phyloP scores from a whole-genome alignment of 768 basidiomycete genomes.

The Hericium erinaceus region DNA sequence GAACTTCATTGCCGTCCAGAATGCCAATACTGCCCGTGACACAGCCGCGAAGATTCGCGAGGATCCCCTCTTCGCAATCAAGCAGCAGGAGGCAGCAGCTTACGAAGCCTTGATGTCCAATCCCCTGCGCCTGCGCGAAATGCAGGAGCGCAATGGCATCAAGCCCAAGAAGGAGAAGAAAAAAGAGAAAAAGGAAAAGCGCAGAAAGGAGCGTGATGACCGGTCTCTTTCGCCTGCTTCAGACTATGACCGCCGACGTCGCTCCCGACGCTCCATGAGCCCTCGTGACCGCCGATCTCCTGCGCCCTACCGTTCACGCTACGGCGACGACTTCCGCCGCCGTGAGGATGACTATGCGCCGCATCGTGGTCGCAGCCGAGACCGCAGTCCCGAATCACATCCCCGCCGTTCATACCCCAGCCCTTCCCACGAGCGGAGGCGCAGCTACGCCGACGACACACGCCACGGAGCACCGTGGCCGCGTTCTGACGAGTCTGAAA shows the following conservation, averaged over 20 bases:
- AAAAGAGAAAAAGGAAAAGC: conserved; percentile 38
- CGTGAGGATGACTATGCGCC: conserved; percentile 14
- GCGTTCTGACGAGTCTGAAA: conserved; percentile 45
- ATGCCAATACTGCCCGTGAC: conserved; percentile 85
- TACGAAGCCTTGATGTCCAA: conserved; percentile 82
- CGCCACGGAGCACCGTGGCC: conserved; percentile 31
- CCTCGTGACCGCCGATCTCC: conserved; percentile 38
- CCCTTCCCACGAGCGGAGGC: conserved; percentile 15
- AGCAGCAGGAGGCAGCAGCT: conserved; percentile 93
- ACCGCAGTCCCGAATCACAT: conserved; percentile 9
- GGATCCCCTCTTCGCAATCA: conserved; percentile 95
- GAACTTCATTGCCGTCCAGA: conserved; percentile 90
- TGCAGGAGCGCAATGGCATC: conserved; percentile 77
- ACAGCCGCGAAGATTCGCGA: conserved; percentile 91
- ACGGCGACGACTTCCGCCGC: conserved; percentile 19
- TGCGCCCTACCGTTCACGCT: conserved; percentile 29
- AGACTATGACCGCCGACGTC: conserved; percentile 25
- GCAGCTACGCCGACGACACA: conserved; percentile 21
- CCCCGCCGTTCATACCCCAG: conserved; percentile 5
- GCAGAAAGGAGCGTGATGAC: conserved; percentile 14
- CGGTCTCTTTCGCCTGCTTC: conserved; percentile 16
- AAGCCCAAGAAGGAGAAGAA: conserved; percentile 64
- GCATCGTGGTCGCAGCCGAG: conserved; percentile 20
- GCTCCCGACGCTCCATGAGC: conserved; percentile 33
- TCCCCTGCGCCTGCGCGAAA: conserved; percentile 71